Conservation (phyloP, 2,329 filamentous ascomycete genomes). For the Cytospora piceicola region DNA sequence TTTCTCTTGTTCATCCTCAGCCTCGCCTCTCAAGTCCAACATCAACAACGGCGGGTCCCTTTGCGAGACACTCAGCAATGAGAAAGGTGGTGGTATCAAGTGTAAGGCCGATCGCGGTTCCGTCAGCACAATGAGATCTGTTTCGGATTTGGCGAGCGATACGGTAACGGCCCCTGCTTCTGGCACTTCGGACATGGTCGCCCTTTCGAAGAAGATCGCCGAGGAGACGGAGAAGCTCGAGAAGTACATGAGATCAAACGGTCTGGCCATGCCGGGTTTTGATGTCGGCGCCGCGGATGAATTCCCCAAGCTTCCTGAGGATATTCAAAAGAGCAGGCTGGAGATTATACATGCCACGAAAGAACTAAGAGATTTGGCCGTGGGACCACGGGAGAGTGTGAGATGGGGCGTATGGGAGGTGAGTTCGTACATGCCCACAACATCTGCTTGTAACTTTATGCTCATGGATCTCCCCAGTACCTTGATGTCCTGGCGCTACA, state of each 20-base stretch:
- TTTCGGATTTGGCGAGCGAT: conserved; percentile 10
- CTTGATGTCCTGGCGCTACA: conserved; percentile 55
- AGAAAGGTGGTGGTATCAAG: background rate
- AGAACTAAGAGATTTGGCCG: conserved; percentile 52
- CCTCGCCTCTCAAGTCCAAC: conserved; percentile 33
- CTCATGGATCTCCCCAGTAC: conserved; percentile 42
- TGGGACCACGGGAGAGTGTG: conserved; percentile 55
- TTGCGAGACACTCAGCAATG: background rate
- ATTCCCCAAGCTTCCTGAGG: conserved; percentile 52
- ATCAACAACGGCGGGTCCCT: background rate
- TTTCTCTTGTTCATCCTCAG: conserved; percentile 37
- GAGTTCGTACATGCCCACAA: conserved; percentile 34
- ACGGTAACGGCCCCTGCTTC: conserved; percentile 13
- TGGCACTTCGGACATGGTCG: conserved; percentile 46
- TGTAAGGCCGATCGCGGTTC: conserved; percentile 6
- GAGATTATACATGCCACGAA: conserved; percentile 54
- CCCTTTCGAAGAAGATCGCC: conserved; percentile 53
- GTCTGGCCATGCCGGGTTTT: conserved; percentile 49
- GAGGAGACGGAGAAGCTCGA: conserved; percentile 55
- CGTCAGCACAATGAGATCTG: conserved; percentile 2
- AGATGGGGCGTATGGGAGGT: conserved; percentile 59
- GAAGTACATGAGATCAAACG: conserved; percentile 49
- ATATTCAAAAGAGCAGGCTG: conserved; percentile 50
- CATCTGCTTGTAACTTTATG: background rate
- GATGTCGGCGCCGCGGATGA: conserved; percentile 48